These are phyloP conservation scores for Fusarium anthophilum DNA, from an alignment of 2,329 filamentous ascomycete species.

Conservation along the genomic window DNA sequence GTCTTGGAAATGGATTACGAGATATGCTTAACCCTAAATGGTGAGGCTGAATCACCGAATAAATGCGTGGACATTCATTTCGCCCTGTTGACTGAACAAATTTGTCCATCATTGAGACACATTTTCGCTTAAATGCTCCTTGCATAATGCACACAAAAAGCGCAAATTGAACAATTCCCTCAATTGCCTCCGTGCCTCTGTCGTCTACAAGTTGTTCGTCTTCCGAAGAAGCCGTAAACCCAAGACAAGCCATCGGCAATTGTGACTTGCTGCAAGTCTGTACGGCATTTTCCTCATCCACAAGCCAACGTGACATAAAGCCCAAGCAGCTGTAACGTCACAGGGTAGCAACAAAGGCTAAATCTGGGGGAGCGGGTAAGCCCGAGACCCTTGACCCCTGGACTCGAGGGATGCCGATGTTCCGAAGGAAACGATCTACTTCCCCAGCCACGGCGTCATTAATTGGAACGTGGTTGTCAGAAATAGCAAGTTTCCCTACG, in stretches of 20 bases:
- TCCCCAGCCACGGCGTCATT: conserved; percentile 2
- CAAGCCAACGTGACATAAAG: neutral
- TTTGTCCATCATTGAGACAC: too few species aligned
- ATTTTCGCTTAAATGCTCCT: fast-evolving
- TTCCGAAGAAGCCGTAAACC: neutral
- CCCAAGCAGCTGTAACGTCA: neutral
- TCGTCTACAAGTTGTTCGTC: fast-evolving
- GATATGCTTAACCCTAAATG: neutral
- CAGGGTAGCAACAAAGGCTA: neutral
- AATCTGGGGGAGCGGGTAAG: conserved; percentile 15
- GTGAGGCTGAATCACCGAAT: neutral
- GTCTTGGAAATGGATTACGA: neutral
- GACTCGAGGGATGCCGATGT: neutral
- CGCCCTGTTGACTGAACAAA: fast-evolving
- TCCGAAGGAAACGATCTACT: neutral
- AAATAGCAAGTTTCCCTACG: neutral
- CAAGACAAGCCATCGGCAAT: neutral
- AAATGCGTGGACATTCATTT: neutral
- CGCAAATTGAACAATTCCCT: neutral
- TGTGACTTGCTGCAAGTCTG: neutral
- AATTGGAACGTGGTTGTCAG: neutral
- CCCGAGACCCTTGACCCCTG: conserved; percentile 1
- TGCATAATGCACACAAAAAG: neutral
- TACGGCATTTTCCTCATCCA: neutral
- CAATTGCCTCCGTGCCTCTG: too few species aligned